phyloP scores from a whole-genome alignment of 345 rosid genomes.

The Barbarea vulgaris region DNA sequence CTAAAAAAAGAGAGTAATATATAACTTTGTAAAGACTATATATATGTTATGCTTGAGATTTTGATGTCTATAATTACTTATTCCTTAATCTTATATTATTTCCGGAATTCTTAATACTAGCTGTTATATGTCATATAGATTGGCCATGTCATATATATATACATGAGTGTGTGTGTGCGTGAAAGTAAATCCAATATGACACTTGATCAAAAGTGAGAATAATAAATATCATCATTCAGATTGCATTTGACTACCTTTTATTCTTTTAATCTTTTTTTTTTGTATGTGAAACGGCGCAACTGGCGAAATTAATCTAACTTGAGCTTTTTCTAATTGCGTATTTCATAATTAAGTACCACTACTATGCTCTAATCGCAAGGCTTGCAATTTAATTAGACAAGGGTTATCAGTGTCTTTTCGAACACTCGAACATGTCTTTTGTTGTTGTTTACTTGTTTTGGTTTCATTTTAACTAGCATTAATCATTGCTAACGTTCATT shows the following conservation, averaged over 20 bases:
- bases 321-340: neutral
- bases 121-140: neutral
- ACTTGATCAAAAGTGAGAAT: constrained; percentile 14
- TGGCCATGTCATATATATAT: neutral
- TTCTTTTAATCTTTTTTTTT: neutral
- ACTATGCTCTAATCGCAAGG: constrained; percentile 22
- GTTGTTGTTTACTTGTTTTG: constrained; percentile 15
- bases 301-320: neutral
- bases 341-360: constrained; percentile 16
- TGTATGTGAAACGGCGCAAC: constrained; percentile 2
- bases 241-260: constrained; percentile 27
- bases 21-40: neutral
- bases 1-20: neutral
- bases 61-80: neutral
- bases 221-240: constrained; percentile 9
- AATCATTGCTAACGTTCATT: constrained; percentile 36
- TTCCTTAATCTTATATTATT: neutral
- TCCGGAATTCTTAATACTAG: neutral
- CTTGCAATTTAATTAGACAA: constrained; percentile 27
- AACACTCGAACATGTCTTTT: constrained; percentile 22
- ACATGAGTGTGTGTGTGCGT: neutral
- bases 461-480: constrained; percentile 20
- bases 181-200: constrained; percentile 19
- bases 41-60: neutral
- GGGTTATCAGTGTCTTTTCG: constrained; percentile 34